These are phyloP conservation scores for Graphiopsis chlorocephala DNA, from an alignment of 2,329 filamentous ascomycete genomes.

Conservation along the genomic window DNA sequence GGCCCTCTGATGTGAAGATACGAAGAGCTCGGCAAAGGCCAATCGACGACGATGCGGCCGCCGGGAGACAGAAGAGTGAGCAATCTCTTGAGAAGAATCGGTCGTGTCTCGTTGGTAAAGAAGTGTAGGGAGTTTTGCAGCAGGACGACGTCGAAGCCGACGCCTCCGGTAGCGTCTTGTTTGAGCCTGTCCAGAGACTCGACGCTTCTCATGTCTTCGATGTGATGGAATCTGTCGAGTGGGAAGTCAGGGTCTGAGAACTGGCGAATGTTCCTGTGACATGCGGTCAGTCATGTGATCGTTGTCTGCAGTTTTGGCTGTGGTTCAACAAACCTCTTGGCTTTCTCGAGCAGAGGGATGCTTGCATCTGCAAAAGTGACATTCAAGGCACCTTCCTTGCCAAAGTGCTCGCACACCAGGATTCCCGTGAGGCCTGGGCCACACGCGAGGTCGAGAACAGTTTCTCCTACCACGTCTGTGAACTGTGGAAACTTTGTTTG, in stretches of 20 bases:
- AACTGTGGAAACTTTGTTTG: background rate
- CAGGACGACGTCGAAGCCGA: background rate
- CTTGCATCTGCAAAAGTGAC: background rate
- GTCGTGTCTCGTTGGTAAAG: background rate
- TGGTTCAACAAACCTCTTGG: background rate
- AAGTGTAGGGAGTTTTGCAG: background rate
- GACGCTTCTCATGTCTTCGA: background rate
- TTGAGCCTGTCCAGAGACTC: background rate
- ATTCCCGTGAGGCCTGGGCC: slow-evolving; percentile 46
- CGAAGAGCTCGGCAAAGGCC: background rate
- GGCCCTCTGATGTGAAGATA: background rate
- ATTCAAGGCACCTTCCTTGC: background rate
- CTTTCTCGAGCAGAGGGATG: background rate
- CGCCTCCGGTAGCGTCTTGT: background rate
- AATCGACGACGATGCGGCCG: background rate
- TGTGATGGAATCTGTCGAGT: background rate
- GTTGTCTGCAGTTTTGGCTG: background rate
- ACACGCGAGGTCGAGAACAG: slow-evolving; percentile 45
- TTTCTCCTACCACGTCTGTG: slow-evolving; percentile 30
- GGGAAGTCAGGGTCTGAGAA: background rate
- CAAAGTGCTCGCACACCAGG: background rate
- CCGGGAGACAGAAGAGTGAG: background rate
- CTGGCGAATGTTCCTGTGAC: background rate
- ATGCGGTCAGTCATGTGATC: background rate
- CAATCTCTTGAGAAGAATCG: slow-evolving; percentile 15